These are phyloP conservation scores for Ramalina intermedia DNA, from an alignment of 495 filamentous ascomycete genomes.

Conservation along the genomic window DNA sequence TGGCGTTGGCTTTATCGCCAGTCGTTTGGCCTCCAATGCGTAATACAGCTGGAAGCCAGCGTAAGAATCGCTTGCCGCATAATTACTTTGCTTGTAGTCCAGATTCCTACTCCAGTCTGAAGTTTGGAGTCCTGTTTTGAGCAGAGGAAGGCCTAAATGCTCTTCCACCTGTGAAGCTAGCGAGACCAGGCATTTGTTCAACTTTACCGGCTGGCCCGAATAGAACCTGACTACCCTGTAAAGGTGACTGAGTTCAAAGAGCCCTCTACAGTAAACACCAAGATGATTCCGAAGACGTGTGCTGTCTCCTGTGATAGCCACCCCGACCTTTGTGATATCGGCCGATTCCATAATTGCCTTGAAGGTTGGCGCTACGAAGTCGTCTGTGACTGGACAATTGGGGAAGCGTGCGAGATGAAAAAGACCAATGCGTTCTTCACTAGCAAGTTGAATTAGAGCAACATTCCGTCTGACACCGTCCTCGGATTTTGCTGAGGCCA, in stretches of 20 bases:
- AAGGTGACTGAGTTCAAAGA: slow-evolving; percentile 70
- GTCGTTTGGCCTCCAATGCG: slow-evolving; percentile 49
- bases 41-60: slow-evolving; percentile 62
- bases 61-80: slow-evolving; percentile 76
- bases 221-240: slow-evolving; percentile 58
- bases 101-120: slow-evolving; percentile 58
- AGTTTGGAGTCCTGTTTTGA: slow-evolving; percentile 53
- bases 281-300: slow-evolving; percentile 54
- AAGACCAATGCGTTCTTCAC: slow-evolving; percentile 59
- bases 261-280: slow-evolving; percentile 42
- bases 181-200: slow-evolving; percentile 53
- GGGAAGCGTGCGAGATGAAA: slow-evolving; percentile 61
- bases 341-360: slow-evolving; percentile 56
- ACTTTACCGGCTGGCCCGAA: slow-evolving; percentile 29
- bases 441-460: slow-evolving; percentile 68
- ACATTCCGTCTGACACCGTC: slow-evolving; percentile 47
- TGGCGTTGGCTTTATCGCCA: slow-evolving; percentile 49
- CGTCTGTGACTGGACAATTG: slow-evolving; percentile 25
- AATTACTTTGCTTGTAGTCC: slow-evolving; percentile 51
- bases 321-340: slow-evolving; percentile 61
- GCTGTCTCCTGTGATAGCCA: slow-evolving; percentile 58
- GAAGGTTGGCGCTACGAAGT: slow-evolving; percentile 55
- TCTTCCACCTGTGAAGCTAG: slow-evolving; percentile 55
- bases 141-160: slow-evolving; percentile 60
- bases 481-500: slow-evolving; percentile 27